These are phyloP conservation scores for Lactarius sanguifluus DNA, from an alignment of 768 basidiomycete species.

Conservation along the genomic window DNA sequence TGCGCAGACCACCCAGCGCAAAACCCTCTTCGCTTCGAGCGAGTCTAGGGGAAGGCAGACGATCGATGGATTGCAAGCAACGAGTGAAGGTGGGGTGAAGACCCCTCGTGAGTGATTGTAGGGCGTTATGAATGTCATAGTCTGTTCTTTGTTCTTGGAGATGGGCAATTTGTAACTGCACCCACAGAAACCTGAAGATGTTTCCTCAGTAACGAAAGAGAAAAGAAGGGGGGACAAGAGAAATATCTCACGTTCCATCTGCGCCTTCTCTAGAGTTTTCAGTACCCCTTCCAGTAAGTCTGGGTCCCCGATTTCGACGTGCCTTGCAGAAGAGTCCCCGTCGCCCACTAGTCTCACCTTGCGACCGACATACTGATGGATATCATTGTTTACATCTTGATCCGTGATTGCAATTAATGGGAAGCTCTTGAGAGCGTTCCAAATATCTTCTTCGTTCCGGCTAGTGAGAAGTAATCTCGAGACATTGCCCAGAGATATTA, in stretches of 20 bases:
- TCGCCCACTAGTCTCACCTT: conserved; percentile 6
- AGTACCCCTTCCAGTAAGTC: conserved; percentile 8
- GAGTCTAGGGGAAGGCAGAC: conserved; percentile 3
- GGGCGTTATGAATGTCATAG: conserved; percentile 6
- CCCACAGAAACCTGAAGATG: conserved; percentile 13
- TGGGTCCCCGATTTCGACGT: conserved; percentile 3
- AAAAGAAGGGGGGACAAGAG: neutral
- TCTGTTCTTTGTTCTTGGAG: conserved; percentile 19
- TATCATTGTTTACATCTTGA: conserved; percentile 7
- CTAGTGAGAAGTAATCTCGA: conserved; percentile 15
- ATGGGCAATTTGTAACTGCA: conserved; percentile 12
- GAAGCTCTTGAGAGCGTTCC: neutral
- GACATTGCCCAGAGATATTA: neutral
- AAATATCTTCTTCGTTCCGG: conserved; percentile 12
- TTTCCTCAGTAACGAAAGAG: neutral
- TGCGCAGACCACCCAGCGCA: conserved; percentile 14
- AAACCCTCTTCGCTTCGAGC: conserved; percentile 4
- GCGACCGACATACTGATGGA: conserved; percentile 11
- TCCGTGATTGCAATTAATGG: neutral
- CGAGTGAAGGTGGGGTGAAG: conserved; percentile 10
- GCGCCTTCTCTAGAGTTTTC: conserved; percentile 6
- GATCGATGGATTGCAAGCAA: conserved; percentile 4
- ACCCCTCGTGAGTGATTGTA: conserved; percentile 3
- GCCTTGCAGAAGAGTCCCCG: neutral
- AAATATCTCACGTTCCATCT: conserved; percentile 13